Evolutionary conservation across 768 basidiomycete species (phyloP).

Genomic region (Exidia glandulosa): DNA sequence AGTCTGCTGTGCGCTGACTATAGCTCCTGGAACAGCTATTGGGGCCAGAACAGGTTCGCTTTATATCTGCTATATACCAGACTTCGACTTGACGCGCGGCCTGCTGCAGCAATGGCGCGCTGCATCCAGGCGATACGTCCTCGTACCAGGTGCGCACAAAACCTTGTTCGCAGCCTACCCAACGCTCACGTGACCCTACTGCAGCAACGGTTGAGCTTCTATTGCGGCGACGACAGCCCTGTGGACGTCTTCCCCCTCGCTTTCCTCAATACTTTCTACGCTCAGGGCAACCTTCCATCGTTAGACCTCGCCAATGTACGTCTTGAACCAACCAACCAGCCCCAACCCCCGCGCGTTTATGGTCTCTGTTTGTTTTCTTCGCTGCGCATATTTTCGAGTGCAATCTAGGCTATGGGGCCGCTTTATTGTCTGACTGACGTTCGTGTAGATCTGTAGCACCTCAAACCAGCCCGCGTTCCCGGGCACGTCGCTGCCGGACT

Average conservation of each 20-base stretch:
- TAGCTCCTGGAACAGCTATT: not conserved
- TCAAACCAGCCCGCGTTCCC: slow-evolving; percentile 45
- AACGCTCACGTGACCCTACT: not conserved
- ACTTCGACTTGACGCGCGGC: not conserved
- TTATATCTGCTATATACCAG: not conserved
- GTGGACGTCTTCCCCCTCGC: slow-evolving; percentile 61
- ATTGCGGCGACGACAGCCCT: slow-evolving; percentile 38
- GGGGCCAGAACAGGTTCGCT: slow-evolving; percentile 32
- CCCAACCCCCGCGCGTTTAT: too few relatives aligned
- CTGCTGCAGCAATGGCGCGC: slow-evolving; percentile 33
- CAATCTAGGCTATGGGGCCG: too few relatives aligned
- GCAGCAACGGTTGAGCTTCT: not conserved
- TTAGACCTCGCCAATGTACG: slow-evolving; percentile 61
- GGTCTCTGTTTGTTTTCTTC: too few relatives aligned
- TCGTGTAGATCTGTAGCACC: slow-evolving; percentile 44
- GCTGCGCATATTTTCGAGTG: too few relatives aligned
- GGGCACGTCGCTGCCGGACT: slow-evolving; percentile 53
- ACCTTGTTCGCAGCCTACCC: not conserved
- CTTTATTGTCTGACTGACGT: not conserved
- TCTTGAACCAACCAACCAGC: too few relatives aligned
- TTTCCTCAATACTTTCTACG: slow-evolving; percentile 58
- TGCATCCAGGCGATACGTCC: slow-evolving; percentile 31
- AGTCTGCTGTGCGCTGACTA: not conserved
- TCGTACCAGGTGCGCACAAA: slow-evolving; percentile 34
- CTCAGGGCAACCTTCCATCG: slow-evolving; percentile 47